These are phyloP conservation scores for Blepharisma stoltei DNA, from an alignment of 73 alveolate genomes.

Conservation along the genomic window DNA sequence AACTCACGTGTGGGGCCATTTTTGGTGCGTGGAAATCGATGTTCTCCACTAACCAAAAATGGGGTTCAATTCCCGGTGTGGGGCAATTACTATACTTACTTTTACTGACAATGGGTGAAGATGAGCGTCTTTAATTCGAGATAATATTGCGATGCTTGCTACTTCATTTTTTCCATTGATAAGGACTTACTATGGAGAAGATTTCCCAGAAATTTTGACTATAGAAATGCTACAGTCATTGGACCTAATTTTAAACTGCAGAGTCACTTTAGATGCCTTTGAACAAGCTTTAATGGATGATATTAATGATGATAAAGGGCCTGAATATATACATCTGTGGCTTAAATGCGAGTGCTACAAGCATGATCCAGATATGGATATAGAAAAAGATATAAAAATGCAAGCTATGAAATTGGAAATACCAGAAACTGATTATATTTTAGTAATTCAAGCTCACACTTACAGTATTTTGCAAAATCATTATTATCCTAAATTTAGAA, in stretches of 20 bases:
- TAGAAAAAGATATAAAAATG: background rate
- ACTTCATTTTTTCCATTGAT: background rate
- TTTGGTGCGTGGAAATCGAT: too few relatives aligned
- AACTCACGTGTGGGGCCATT: too few relatives aligned
- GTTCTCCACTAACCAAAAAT: too few relatives aligned
- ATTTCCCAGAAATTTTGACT: background rate
- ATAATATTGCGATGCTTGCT: background rate
- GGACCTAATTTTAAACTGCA: background rate
- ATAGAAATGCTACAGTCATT: slow-evolving; percentile 9
- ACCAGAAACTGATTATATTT: background rate
- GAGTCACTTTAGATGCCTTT: slow-evolving; percentile 4
- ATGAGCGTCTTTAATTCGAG: background rate
- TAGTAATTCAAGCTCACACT: background rate
- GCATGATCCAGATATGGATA: background rate
- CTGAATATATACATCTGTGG: slow-evolving; percentile 13
- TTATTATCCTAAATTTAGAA: slow-evolving; percentile 1
- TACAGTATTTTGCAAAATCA: background rate
- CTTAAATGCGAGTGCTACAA: slow-evolving; percentile 14
- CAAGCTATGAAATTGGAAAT: background rate
- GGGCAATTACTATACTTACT: too few relatives aligned
- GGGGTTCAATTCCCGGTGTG: too few relatives aligned
- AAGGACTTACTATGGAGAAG: background rate
- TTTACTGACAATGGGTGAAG: background rate
- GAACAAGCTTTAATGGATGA: background rate
- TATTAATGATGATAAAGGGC: background rate